These are phyloP conservation scores for Arachis hypogaea DNA, from an alignment of 306 rosid species.

Conservation along the genomic window DNA sequence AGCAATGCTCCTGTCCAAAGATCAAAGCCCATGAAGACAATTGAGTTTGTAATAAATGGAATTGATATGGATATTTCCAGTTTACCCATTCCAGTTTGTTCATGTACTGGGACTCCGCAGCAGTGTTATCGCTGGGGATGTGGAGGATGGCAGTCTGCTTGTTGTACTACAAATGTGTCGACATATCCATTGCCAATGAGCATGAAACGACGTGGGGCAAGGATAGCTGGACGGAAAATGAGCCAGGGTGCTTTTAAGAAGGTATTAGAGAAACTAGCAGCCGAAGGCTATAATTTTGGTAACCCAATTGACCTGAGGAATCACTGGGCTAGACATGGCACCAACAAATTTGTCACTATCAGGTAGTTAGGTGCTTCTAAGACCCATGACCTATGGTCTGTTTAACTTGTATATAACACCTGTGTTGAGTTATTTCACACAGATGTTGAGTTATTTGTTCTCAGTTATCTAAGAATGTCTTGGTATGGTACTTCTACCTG, in stretches of 20 bases:
- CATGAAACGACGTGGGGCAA: constrained; percentile 88
- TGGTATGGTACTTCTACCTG: constrained; percentile 47
- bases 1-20: constrained; percentile 59
- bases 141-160: constrained; percentile 99
- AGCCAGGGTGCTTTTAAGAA: constrained; percentile 96
- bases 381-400: constrained; percentile 43
- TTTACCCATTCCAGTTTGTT: constrained; percentile 88
- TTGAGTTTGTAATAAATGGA: constrained; percentile 85
- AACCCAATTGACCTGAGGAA: constrained; percentile 82
- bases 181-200: constrained; percentile 95
- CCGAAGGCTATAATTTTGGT: constrained; percentile 81
- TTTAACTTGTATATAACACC: constrained; percentile 68
- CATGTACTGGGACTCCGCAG: constrained; percentile 87
- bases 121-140: constrained; percentile 98
- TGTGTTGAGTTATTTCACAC: constrained; percentile 59
- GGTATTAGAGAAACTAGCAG: constrained; percentile 94
- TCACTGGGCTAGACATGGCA: constrained; percentile 97
- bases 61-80: constrained; percentile 88
- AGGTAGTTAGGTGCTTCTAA: constrained; percentile 61
- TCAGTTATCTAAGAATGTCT: constrained; percentile 59
- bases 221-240: constrained; percentile 98
- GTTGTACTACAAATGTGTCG: constrained; percentile 90
- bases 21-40: constrained; percentile 69
- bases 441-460: constrained; percentile 60
- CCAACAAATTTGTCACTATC: constrained; percentile 97